Evolutionary conservation across 257 asterid genomes (phyloP), one percentile per base, ranked within the genome.

Genomic region (Rhazya stricta): DNA sequence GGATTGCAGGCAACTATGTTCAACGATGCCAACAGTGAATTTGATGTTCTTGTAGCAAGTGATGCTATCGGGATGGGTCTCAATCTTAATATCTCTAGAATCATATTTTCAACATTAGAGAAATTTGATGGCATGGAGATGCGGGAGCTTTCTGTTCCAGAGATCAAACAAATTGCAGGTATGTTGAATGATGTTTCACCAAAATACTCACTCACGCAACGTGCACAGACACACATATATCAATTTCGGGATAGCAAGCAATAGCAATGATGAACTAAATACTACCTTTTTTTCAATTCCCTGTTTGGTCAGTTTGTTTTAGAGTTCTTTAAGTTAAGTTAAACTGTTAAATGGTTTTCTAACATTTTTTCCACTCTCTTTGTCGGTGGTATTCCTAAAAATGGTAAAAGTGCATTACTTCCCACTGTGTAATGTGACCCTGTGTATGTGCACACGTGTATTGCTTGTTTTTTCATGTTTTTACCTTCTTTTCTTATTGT

Each of bases 1-100:
- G 84, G 83, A 88, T 81, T 88, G 88, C 97, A 92, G 99, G 99
- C 99, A 37, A 89, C 91, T 71, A 88, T 90, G 93, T 94, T 94
- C 93, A 94, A 94, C 39, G 97, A 89, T 76, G 96, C 90, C 69
- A 86, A 82, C 80, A 92, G 83, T 81, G 89, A 87, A 45, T 89
- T 90, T 69, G 96, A 92, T 83, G 96, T 94, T 81, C 97, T 94
- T 48, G 98, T 92, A 73, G 96, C 99, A 34, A 94, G 97, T 76
- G 99, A 94, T 84, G 99, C 98, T 73, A 92, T 92, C 77, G 99
- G 99, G 78, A 92, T 94, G 99, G 99, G 99, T 81, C 96, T 92
- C 84, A 94, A 94, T 86, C 97, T 94, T 60, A 94, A 94, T 80
- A 94, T 90, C 74, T 94, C 97, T 57, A 88, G 99, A 87, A 90